Base-by-base conservation (phyloP, 2,329 filamentous ascomycete genomes). In the Fusarium sp. region DNA sequence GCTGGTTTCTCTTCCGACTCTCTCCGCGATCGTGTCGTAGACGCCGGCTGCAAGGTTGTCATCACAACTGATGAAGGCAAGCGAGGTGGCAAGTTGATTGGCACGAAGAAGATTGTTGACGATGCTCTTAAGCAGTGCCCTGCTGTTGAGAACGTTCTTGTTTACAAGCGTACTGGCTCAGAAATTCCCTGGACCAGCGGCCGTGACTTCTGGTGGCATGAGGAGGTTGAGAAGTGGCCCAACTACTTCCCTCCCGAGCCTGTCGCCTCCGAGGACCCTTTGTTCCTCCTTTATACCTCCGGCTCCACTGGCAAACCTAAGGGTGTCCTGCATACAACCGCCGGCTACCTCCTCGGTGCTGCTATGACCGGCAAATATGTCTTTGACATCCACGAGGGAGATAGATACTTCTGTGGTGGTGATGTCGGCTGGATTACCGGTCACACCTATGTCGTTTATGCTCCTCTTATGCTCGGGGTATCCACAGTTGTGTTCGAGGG, bases 341-440 rank as follows among this genome's bases (percentile, higher is more conserved):
- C 87, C 69, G 96, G 96, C 57, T 99, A 98, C 82, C 89, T 99
- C n/a, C 85, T 98, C 13, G 96, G 96, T 67, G 95, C 95, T 57
- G 95, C 96, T 38, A 89, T 92, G 78, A 99, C 96, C 18, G 95
- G 95, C 83, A 99, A 98, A 85, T 98, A 99, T 82, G 95, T 98
- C 71, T 99, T 99, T 81, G 96, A 99, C 82, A 97, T 99, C 72
- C 96, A 99, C 82, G 92, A 95, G 71, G 91, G 93, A 60, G 96
- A 99, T 83, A 91, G 90, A 72, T 98, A 96, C 89, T 98, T 98
- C 89, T 99, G 96, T 78, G 96, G 95, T 82, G 96, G 96, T 82
- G 96, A 99, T 79, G 95, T 99, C 47, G 96, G 96, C 74, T 99
- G 96, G 96, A 98, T 99, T 81, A 99, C 96, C 35, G 96, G 96